phyloP scores from a whole-genome alignment of 108 stramenopile species.

The Schizochytrium sp. region DNA sequence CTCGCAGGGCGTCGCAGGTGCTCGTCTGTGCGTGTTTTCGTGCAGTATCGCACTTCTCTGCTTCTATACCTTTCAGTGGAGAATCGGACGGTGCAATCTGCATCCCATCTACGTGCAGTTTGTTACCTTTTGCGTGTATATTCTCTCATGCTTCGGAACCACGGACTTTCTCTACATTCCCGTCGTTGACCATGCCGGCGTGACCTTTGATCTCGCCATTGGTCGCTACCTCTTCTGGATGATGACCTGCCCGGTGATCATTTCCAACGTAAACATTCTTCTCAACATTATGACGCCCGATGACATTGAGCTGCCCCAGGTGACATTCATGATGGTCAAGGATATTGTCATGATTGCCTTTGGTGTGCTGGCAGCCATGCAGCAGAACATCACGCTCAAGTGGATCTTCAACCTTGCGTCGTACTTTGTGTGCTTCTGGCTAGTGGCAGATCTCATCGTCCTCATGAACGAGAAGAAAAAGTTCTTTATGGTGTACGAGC shows the following conservation, averaged over 20 bases:
- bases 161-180: neutral
- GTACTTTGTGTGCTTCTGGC: neutral
- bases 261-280: neutral
- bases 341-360: conserved; percentile 7
- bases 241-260: conserved; percentile 14
- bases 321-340: neutral
- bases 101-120: neutral
- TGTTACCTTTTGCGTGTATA: neutral
- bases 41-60: neutral
- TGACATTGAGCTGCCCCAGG: neutral
- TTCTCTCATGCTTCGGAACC: neutral
- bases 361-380: neutral
- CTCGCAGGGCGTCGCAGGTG: neutral
- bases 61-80: neutral
- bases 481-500: neutral
- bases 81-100: neutral
- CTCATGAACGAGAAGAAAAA: neutral
- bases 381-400: neutral
- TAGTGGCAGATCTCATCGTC: neutral
- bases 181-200: neutral
- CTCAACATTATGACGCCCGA: neutral
- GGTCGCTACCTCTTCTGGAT: conserved; percentile 17
- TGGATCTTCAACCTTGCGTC: neutral
- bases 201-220: neutral
- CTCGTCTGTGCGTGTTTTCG: neutral